Conservation (phyloP, 768 basidiomycete species). For the Kwoniella shandongensis region DNA sequence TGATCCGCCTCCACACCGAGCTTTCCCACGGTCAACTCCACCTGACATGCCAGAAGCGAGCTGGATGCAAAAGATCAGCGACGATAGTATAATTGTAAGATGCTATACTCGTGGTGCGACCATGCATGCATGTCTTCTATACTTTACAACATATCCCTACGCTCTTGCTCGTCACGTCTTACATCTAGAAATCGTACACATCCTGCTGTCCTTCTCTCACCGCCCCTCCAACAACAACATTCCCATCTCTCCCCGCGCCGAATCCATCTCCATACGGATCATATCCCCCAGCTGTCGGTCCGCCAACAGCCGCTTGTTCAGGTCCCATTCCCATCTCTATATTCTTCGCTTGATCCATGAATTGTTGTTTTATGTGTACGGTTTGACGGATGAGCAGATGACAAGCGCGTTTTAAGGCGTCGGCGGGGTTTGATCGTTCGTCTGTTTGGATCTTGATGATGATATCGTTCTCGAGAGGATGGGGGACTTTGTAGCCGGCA, state of each 20-base stretch:
- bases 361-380: conserved; percentile 51
- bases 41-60: too few relatives aligned
- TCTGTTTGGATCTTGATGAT: conserved; percentile 95
- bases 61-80: too few relatives aligned
- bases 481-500: conserved; percentile 97
- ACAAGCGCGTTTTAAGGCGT: conserved; percentile 78
- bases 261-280: conserved; percentile 47
- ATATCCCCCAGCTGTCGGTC: conserved; percentile 17
- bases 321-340: conserved; percentile 52
- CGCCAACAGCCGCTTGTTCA: conserved; percentile 21
- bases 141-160: too few relatives aligned
- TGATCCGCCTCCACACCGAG: too few relatives aligned
- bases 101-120: too few relatives aligned
- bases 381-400: conserved; percentile 71
- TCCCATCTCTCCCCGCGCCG: conserved; percentile 14
- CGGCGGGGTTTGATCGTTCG: conserved; percentile 76
- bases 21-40: too few relatives aligned
- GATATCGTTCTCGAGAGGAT: conserved; percentile 92
- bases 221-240: conserved; percentile 19
- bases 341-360: conserved; percentile 53
- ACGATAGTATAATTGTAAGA: too few relatives aligned
- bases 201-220: conserved; percentile 22
- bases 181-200: conserved; percentile 46
- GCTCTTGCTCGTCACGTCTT: not conserved
- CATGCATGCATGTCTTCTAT: not conserved